Conservation (phyloP, 768 basidiomycete species). For the Rhodosporidiobolus odoratus region DNA sequence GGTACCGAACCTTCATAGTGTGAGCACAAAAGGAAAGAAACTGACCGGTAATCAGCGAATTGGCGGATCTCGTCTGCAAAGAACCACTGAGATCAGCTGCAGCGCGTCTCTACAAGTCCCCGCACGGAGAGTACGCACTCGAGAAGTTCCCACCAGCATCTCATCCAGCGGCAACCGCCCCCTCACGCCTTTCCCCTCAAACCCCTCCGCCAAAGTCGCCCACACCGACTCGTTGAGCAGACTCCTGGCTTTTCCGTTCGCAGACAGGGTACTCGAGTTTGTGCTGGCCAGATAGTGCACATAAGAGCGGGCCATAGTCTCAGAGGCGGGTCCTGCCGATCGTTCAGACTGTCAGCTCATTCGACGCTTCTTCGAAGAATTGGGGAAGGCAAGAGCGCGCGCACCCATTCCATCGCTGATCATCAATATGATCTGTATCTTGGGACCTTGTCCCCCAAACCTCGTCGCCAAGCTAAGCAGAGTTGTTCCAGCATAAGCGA, state of each 20-base stretch:
- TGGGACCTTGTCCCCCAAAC: neutral
- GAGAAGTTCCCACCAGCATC: slow-evolving; percentile 40
- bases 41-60: slow-evolving; percentile 34
- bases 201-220: slow-evolving; percentile 6
- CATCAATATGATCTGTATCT: slow-evolving; percentile 29
- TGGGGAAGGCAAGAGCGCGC: neutral
- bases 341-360: neutral
- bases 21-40: neutral
- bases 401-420: slow-evolving; percentile 29
- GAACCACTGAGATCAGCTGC: neutral
- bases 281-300: slow-evolving; percentile 10
- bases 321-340: slow-evolving; percentile 32
- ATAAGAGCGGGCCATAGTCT: slow-evolving; percentile 21
- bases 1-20: neutral
- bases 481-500: neutral
- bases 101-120: too few species aligned
- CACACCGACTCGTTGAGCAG: slow-evolving; percentile 19
- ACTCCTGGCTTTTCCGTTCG: neutral
- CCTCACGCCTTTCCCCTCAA: neutral
- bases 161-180: slow-evolving; percentile 38
- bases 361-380: neutral
- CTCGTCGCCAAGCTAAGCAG: slow-evolving; percentile 4
- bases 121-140: slow-evolving; percentile 16
- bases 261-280: neutral
- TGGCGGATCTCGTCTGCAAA: slow-evolving; percentile 22